These are phyloP conservation scores for Perkinsus olseni DNA, from an alignment of 169 alveolate genomes.

Conservation along the genomic window DNA sequence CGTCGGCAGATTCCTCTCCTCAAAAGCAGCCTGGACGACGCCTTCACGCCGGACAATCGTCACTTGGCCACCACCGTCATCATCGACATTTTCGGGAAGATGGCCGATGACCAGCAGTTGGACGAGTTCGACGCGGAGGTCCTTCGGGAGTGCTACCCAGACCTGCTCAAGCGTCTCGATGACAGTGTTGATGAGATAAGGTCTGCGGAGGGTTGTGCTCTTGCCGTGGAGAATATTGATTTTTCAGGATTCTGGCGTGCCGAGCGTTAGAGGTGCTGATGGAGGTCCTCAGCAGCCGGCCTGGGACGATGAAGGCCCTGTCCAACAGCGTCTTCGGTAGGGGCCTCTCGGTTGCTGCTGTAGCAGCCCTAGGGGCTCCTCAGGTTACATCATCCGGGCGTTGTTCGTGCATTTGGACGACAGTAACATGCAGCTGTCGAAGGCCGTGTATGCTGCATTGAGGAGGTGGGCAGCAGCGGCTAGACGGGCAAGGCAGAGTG, in stretches of 20 bases:
- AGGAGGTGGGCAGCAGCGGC: background rate
- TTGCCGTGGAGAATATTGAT: background rate
- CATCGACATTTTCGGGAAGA: background rate
- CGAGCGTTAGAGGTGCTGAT: background rate
- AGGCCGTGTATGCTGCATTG: background rate
- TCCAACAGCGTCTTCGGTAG: background rate
- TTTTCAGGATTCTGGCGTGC: background rate
- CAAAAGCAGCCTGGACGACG: slow-evolving; percentile 4
- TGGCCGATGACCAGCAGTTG: background rate
- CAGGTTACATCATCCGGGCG: background rate
- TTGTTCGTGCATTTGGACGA: background rate
- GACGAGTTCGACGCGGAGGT: background rate
- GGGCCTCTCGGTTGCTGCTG: background rate
- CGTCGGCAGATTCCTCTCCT: background rate
- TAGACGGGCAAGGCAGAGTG: background rate
- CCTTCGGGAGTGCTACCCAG: background rate
- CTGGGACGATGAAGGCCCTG: background rate
- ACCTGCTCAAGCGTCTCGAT: slow-evolving; percentile 2
- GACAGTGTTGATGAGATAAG: background rate
- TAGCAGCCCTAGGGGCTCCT: background rate
- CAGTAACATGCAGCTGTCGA: background rate
- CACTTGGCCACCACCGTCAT: background rate
- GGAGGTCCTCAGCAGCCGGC: background rate
- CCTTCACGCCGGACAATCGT: slow-evolving; percentile 9
- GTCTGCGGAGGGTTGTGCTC: background rate